Percentiles rank a stretch among this genome's conserved stretches.
Conservation (phyloP, 2,329 filamentous ascomycete genomes). For the Aspergillus sp. region DNA sequence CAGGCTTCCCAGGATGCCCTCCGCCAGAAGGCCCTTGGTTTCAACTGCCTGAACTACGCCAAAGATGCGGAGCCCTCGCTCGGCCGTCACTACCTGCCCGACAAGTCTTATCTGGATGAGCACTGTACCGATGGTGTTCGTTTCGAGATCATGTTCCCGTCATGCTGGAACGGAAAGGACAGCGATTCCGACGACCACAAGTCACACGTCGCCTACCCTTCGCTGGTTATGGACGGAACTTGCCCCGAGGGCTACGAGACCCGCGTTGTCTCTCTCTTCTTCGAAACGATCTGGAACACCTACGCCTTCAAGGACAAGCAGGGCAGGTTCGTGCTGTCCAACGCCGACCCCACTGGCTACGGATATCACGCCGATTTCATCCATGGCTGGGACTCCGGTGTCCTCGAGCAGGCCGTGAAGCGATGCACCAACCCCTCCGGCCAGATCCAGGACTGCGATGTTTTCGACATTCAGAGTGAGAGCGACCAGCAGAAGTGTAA, state of each 20-base stretch:
- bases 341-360: slow-evolving; percentile 74
- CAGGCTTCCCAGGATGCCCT: slow-evolving; percentile 70
- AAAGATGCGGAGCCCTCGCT: slow-evolving; percentile 67
- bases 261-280: slow-evolving; percentile 74
- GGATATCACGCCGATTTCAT: slow-evolving; percentile 80
- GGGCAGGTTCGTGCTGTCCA: slow-evolving; percentile 73
- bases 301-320: slow-evolving; percentile 59
- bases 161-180: slow-evolving; percentile 79
- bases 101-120: slow-evolving; percentile 74
- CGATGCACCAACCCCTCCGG: slow-evolving; percentile 73
- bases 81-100: slow-evolving; percentile 77
- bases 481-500: slow-evolving; percentile 58
- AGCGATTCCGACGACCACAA: slow-evolving; percentile 54
- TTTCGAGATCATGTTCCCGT: slow-evolving; percentile 83
- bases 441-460: slow-evolving; percentile 67
- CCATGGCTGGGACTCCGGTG: slow-evolving; percentile 69
- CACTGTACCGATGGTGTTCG: slow-evolving; percentile 81
- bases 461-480: slow-evolving; percentile 69
- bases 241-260: slow-evolving; percentile 70
- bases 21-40: slow-evolving; percentile 78
- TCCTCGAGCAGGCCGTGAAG: slow-evolving; percentile 71
- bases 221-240: slow-evolving; percentile 70
- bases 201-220: slow-evolving; percentile 74
- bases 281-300: slow-evolving; percentile 82
- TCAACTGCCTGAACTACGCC: slow-evolving; percentile 90